phyloP scores from a whole-genome alignment of 495 filamentous ascomycete species.

The Penicillium lagena region DNA sequence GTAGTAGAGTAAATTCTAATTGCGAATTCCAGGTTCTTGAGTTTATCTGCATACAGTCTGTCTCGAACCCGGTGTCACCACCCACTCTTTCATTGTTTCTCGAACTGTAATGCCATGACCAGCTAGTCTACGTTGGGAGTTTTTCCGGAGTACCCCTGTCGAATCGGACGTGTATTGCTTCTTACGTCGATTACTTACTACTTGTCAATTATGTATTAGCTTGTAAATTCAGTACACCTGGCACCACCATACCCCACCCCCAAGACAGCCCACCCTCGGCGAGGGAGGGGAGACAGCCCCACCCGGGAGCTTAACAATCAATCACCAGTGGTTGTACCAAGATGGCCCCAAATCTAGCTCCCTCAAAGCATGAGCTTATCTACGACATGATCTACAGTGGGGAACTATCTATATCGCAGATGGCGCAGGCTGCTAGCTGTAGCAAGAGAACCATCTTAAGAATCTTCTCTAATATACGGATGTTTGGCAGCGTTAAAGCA shows the following conservation, averaged over 20 bases:
- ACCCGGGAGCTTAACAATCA: conserved; percentile 7
- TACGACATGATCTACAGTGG: conserved; percentile 10
- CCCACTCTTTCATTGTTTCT: no score
- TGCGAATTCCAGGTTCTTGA: conserved; percentile 2
- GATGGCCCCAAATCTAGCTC: conserved; percentile 8
- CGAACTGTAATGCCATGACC: neutral
- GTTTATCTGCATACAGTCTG: neutral
- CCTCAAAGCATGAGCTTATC: conserved; percentile 8
- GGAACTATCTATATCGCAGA: conserved; percentile 9
- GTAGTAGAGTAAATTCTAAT: no score
- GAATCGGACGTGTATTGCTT: neutral
- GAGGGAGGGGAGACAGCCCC: no score
- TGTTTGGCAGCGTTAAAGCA: conserved; percentile 20
- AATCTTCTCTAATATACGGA: conserved; percentile 20
- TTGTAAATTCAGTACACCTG: conserved; percentile 3
- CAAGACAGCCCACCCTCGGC: neutral
- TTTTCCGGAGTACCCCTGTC: neutral
- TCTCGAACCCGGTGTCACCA: no score
- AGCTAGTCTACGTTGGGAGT: conserved; percentile 1
- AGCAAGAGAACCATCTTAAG: conserved; percentile 15
- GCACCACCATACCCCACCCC: conserved; percentile 1
- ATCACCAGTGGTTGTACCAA: conserved; percentile 4
- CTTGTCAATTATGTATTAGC: conserved; percentile 1
- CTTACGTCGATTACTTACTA: conserved; percentile 1
- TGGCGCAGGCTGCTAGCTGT: conserved; percentile 10